Percentiles rank a stretch among this genome's conserved stretches.
Conservation (phyloP, 257 asterid species). For the Nicotiana tabacum region DNA sequence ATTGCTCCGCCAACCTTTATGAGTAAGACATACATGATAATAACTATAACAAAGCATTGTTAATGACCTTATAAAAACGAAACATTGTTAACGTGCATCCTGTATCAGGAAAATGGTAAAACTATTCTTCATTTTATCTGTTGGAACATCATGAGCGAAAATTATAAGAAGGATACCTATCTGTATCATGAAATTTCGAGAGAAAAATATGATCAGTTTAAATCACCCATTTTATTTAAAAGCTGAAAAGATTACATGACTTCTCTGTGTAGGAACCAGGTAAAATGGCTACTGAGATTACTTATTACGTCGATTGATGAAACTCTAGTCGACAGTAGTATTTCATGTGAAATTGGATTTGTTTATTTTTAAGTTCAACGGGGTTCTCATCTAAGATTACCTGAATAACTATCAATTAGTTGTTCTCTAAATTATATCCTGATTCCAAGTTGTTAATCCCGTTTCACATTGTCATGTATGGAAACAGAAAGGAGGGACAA, state of each 20-base stretch:
- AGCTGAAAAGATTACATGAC: neutral
- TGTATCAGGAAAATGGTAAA: neutral
- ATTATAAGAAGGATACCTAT: neutral
- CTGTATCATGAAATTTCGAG: neutral
- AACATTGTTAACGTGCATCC: neutral
- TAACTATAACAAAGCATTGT: neutral
- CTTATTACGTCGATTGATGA: neutral
- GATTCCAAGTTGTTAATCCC: neutral
- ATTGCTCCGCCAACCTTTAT: neutral
- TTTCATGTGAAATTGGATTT: neutral
- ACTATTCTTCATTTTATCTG: neutral
- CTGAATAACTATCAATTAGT: neutral
- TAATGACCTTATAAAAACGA: neutral
- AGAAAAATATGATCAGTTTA: neutral
- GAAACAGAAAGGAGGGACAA: conserved; percentile 71
- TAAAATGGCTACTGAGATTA: neutral
- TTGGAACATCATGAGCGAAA: neutral
- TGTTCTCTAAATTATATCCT: neutral
- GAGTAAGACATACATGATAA: neutral
- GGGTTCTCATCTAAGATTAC: neutral
- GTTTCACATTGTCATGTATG: neutral
- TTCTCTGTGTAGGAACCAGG: neutral
- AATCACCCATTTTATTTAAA: neutral
- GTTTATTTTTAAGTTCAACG: neutral
- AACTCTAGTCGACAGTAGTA: no score